Base-by-base conservation (phyloP, 2,329 filamentous ascomycete species). In the Trichoderma semiorbis region DNA sequence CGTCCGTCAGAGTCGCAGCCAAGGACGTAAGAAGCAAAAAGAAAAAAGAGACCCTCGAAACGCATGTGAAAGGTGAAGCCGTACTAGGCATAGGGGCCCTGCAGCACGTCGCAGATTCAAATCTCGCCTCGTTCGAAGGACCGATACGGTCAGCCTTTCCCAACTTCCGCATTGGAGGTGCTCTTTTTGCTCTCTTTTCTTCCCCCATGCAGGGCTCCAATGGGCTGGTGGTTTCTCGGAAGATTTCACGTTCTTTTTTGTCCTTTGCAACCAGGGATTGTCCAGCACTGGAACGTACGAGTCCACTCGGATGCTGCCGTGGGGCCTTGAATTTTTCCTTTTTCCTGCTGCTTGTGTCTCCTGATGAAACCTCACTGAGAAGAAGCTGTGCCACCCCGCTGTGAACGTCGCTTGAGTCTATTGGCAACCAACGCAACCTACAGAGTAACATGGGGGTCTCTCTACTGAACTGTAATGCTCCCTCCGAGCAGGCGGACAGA, bases 91-190 rank as follows among this genome's bases (percentile, higher is more conserved):
- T 65, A 53, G 43, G 14, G 28, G 36, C 36, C 62, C 30, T 16
- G 26, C 62, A 32, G 50, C 50, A 30, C 62, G 28, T 12, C 11
- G 24, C 30, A 55, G 43, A 50, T 55, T 24, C 34, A 55, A 68
- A 68, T 68, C 65, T 68, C 65, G 65, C 65, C 65, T 68, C 65
- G 26, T 60, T 32, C 65, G 36, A 68, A 68, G 65, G 65, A 68
- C 65, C 65, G 65, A 68, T 68, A 68, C 26, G 55, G 65, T 24
- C 65, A 47, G 53, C 53, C n/a, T 30, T 14, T 28, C n/a, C 53
- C 53, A 47, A 68, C 65, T 68, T 68, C 65, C 65, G 26, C 28
- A 68, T 68, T 60, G 55, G 65, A 39, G 24, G 11, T 21, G 24
- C 65, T 43, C 14, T 26, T 36, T 32, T 18, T 36, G 34, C 34